Conservation (phyloP, 2,329 filamentous ascomycete genomes). For the Leptographium procerum region DNA sequence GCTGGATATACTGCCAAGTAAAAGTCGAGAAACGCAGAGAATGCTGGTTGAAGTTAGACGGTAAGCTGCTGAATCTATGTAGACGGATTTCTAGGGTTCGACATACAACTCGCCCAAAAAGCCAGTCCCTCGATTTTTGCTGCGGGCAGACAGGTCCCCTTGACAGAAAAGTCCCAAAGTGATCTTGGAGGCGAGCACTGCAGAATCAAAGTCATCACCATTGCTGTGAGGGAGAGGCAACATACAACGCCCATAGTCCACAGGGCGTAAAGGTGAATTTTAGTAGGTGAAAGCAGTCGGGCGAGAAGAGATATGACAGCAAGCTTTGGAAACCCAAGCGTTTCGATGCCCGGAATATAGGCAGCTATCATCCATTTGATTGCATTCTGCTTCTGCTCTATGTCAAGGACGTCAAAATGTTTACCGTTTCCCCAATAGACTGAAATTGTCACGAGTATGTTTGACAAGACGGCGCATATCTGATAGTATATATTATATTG, state of each 20-base stretch:
- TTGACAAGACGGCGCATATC: not conserved
- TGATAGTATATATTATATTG: too few relatives aligned
- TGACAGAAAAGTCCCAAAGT: not conserved
- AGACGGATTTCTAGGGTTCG: not conserved
- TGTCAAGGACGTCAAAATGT: not conserved
- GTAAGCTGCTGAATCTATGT: not conserved
- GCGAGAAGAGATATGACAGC: not conserved
- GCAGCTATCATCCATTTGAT: not conserved
- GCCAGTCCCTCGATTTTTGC: not conserved
- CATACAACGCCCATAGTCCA: not conserved
- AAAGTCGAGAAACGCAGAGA: slow-evolving; percentile 1
- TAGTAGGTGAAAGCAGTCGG: not conserved
- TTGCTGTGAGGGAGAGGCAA: not conserved
- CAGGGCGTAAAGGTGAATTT: not conserved
- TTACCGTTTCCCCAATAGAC: slow-evolving; percentile 1
- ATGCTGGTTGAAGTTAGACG: not conserved
- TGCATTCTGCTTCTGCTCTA: slow-evolving; percentile 1
- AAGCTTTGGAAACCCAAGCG: not conserved
- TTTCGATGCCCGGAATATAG: not conserved
- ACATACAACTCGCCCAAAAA: slow-evolving; percentile 1
- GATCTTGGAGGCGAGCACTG: not conserved
- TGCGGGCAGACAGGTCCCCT: not conserved
- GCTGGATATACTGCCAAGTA: not conserved
- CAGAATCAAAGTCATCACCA: not conserved
- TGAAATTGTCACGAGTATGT: not conserved